A percentile compares a stretch with the other conserved stretches of the same genome.
These are phyloP conservation scores for Exophiala alcalophila DNA, from an alignment of 2,329 filamentous ascomycete species.

Conservation along the genomic window DNA sequence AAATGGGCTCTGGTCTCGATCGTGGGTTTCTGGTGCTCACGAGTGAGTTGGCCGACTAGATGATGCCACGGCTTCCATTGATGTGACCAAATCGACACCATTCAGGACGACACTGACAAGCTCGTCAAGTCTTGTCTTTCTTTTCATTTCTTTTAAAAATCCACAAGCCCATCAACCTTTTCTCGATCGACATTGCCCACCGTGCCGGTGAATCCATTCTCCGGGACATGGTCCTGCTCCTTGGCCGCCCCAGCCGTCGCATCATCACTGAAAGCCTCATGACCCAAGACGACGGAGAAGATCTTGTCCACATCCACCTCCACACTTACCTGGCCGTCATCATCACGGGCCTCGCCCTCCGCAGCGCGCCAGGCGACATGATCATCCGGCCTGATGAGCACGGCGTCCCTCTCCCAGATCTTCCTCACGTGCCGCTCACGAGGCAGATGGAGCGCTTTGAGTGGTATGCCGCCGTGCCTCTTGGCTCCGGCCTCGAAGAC, in stretches of 20 bases:
- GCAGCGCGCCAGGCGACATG: constrained; percentile 32
- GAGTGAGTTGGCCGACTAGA: too few species aligned
- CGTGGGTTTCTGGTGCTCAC: too few species aligned
- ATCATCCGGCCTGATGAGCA: constrained; percentile 34
- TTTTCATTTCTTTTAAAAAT: too few species aligned
- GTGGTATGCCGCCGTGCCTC: constrained; percentile 18
- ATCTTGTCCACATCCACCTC: not conserved
- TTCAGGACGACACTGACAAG: too few species aligned
- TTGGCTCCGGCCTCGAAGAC: constrained; percentile 8
- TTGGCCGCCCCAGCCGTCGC: not conserved
- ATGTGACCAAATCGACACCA: too few species aligned
- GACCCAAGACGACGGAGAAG: constrained; percentile 2
- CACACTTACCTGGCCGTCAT: not conserved
- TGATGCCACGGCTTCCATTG: too few species aligned
- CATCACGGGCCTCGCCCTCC: too few species aligned
- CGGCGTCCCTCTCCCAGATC: constrained; percentile 32
- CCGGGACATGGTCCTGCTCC: constrained; percentile 1
- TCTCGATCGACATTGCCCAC: constrained; percentile 17
- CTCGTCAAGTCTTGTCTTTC: too few species aligned
- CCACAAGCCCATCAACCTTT: constrained; percentile 7
- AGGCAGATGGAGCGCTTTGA: constrained; percentile 22
- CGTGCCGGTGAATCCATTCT: constrained; percentile 13
- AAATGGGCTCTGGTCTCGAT: too few species aligned
- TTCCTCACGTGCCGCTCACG: constrained; percentile 27
- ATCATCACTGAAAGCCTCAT: not conserved